Percentiles rank a stretch among this genome's conserved stretches.
Evolutionary conservation across 108 stramenopile species (phyloP).

Genomic region (Cyclotella cryptica): DNA sequence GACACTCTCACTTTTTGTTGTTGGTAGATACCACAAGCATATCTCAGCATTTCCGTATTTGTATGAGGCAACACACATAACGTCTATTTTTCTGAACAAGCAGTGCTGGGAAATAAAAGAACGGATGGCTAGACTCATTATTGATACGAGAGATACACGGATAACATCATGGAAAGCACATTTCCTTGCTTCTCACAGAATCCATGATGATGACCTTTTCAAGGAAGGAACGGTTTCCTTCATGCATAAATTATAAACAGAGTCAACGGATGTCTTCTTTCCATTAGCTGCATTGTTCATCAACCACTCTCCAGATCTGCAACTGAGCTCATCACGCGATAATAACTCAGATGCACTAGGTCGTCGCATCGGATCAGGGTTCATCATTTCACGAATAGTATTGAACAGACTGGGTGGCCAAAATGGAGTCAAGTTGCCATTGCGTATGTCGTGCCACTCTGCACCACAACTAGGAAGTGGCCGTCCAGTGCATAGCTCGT

Average conservation of each 20-base stretch:
- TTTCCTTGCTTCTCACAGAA: background rate
- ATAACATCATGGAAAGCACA: no score
- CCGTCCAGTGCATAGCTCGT: conserved; percentile 59
- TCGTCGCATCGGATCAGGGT: conserved; percentile 55
- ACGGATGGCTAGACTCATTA: no score
- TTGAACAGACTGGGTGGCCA: conserved; percentile 36
- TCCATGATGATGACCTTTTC: conserved; percentile 38
- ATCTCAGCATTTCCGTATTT: no score
- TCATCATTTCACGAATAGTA: conserved; percentile 60
- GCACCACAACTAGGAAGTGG: conserved; percentile 61
- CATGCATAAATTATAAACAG: background rate
- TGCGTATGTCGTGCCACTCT: conserved; percentile 70
- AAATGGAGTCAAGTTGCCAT: conserved; percentile 52
- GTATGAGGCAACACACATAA: no score
- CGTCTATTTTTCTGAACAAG: no score
- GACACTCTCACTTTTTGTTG: no score
- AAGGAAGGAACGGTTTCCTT: conserved; percentile 3
- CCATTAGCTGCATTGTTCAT: background rate
- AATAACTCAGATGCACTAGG: conserved; percentile 59
- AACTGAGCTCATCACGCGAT: conserved; percentile 31
- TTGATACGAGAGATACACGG: no score
- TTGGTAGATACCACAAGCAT: no score
- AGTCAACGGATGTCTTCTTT: background rate
- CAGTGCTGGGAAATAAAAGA: no score
- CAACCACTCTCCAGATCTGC: conserved; percentile 3